Evolutionary conservation across 1,284 basidiomycete genomes (phyloP).

Genomic region (Cerrena zonata): DNA sequence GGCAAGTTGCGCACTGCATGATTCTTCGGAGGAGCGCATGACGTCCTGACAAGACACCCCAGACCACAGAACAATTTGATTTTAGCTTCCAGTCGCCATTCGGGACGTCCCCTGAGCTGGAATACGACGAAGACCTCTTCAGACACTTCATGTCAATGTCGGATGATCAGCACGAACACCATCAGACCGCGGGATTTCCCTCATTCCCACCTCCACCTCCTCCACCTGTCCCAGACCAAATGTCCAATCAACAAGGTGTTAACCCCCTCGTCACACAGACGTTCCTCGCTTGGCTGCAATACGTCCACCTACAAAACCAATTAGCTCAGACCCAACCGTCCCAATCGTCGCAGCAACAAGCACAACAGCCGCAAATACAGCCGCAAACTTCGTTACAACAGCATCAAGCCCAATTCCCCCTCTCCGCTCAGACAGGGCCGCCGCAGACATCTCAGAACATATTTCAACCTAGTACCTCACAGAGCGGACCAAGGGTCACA

Average conservation of each 20-base stretch:
- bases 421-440: slow-evolving; percentile 12
- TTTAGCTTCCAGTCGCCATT: slow-evolving; percentile 12
- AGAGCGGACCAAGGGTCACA: background rate
- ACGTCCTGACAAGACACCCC: background rate
- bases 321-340: slow-evolving; percentile 14
- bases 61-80: slow-evolving; percentile 14
- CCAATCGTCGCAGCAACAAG: slow-evolving; percentile 6
- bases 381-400: slow-evolving; percentile 13
- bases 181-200: slow-evolving; percentile 7
- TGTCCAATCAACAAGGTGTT: slow-evolving; percentile 7
- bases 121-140: slow-evolving; percentile 13
- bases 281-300: slow-evolving; percentile 28
- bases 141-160: slow-evolving; percentile 24
- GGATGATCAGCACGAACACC: slow-evolving; percentile 14
- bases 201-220: slow-evolving; percentile 6
- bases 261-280: slow-evolving; percentile 24
- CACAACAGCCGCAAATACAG: slow-evolving; percentile 8
- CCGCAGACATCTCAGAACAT: background rate
- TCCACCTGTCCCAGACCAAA: slow-evolving; percentile 9
- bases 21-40: background rate
- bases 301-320: slow-evolving; percentile 24
- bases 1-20: slow-evolving; percentile 15
- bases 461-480: background rate
- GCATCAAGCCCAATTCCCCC: slow-evolving; percentile 6
- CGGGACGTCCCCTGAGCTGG: slow-evolving; percentile 4